These are phyloP conservation scores for Lichtheimia hyalospora DNA, from an alignment of 371 early-diverging fungal species.

Conservation along the genomic window DNA sequence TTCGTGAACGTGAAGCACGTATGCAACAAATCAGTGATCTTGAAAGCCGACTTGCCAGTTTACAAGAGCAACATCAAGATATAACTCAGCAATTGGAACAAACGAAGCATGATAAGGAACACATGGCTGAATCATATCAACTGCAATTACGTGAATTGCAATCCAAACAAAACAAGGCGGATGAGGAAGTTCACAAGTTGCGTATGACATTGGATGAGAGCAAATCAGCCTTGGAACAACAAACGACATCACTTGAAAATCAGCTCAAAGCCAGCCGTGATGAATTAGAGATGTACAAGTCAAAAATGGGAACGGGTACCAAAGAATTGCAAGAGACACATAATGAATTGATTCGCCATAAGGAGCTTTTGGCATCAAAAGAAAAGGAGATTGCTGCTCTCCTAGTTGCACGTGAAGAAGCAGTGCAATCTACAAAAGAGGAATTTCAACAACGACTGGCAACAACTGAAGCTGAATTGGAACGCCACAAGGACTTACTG, in stretches of 20 bases:
- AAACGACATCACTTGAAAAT: no score
- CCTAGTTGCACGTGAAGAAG: not conserved
- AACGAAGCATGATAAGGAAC: not conserved
- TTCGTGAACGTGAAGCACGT: constrained; percentile 15
- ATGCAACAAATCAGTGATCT: constrained; percentile 17
- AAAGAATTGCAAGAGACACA: not conserved
- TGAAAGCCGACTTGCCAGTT: constrained; percentile 5
- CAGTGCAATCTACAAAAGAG: constrained; percentile 3
- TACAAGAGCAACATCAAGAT: not conserved
- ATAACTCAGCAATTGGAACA: not conserved
- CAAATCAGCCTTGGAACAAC: no score
- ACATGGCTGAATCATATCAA: not conserved
- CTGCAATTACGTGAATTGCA: not conserved
- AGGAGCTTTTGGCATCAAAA: not conserved
- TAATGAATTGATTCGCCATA: not conserved
- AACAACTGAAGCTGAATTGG: not conserved
- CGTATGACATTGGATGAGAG: no score
- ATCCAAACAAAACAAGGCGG: not conserved
- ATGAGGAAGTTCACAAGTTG: no score
- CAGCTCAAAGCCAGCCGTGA: no score
- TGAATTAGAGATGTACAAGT: no score
- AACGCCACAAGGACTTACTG: not conserved
- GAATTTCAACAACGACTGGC: not conserved
- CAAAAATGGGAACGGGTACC: not conserved
- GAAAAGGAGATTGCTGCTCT: not conserved